Conservation (phyloP, 768 basidiomycete genomes). For the Xerocomellus chrysenteron region DNA sequence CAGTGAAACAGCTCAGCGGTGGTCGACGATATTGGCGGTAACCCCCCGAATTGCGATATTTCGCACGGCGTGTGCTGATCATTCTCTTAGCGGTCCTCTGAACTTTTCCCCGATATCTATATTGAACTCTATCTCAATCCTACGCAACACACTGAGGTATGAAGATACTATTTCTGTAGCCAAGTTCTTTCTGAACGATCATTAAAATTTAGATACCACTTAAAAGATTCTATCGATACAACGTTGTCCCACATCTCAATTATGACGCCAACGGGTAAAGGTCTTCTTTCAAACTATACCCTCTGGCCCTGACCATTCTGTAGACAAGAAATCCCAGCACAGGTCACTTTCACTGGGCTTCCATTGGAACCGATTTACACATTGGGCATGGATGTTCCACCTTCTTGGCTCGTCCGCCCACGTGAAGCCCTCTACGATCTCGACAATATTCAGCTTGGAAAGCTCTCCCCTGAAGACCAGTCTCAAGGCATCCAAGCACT, state of each 20-base stretch:
- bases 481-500: conserved; percentile 61
- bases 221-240: conserved; percentile 90
- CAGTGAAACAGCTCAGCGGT: conserved; percentile 81
- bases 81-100: conserved; percentile 15
- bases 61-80: not conserved
- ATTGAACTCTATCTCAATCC: conserved; percentile 85
- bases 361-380: conserved; percentile 91
- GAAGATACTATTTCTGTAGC: conserved; percentile 9
- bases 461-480: conserved; percentile 56
- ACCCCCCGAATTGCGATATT: conserved; percentile 6
- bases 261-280: conserved; percentile 73
- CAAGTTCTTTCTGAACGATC: not conserved
- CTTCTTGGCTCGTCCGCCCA: conserved; percentile 92
- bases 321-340: conserved; percentile 59
- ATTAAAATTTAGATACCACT: conserved; percentile 63
- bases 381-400: conserved; percentile 86
- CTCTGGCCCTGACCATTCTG: not conserved
- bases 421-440: conserved; percentile 87
- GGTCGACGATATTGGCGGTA: conserved; percentile 78
- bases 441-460: conserved; percentile 88
- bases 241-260: conserved; percentile 49
- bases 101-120: conserved; percentile 59
- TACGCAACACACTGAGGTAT: conserved; percentile 61
- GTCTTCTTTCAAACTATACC: not conserved
- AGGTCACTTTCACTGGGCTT: conserved; percentile 65